Percentiles rank a stretch among this genome's conserved stretches.
These are phyloP conservation scores for Podaxis rugospora DNA, from an alignment of 768 basidiomycete species.

Conservation along the genomic window DNA sequence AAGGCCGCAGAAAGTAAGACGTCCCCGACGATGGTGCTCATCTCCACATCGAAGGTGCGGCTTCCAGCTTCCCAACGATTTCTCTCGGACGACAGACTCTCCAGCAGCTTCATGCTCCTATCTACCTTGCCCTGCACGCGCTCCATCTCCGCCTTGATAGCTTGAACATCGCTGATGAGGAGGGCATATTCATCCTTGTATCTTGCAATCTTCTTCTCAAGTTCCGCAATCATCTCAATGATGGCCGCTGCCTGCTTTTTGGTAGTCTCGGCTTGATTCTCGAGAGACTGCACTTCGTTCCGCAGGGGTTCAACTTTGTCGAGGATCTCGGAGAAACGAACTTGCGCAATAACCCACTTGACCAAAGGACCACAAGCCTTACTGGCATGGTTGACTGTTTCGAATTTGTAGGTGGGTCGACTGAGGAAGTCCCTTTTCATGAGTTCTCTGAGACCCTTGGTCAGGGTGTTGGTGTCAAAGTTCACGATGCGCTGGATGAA, in stretches of 20 bases:
- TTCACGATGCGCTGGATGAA: constrained; percentile 95
- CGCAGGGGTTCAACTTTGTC: constrained; percentile 96
- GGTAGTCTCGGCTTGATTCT: constrained; percentile 90
- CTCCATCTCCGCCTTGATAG: constrained; percentile 98
- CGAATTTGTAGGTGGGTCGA: constrained; percentile 89
- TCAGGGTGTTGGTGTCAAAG: constrained; percentile 91
- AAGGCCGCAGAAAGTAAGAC: constrained; percentile 94
- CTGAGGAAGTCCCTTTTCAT: constrained; percentile 95
- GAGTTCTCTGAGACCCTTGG: constrained; percentile 77
- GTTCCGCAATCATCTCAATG: constrained; percentile 86
- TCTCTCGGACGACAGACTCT: constrained; percentile 92
- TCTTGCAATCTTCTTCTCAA: constrained; percentile 85
- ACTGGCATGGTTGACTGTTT: constrained; percentile 91
- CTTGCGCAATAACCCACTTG: constrained; percentile 97
- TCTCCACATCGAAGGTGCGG: constrained; percentile 93
- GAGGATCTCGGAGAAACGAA: constrained; percentile 93
- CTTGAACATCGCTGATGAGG: constrained; percentile 94
- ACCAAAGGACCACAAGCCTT: constrained; percentile 97
- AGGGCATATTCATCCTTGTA: constrained; percentile 98
- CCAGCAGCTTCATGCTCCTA: constrained; percentile 92
- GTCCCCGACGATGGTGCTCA: constrained; percentile 98
- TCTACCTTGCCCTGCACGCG: constrained; percentile 96
- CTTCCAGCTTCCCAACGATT: constrained; percentile 93
- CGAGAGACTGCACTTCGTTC: constrained; percentile 90
- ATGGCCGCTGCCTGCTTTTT: constrained; percentile 90